Percentiles rank a stretch among this genome's conserved stretches.
Evolutionary conservation across 192 early-diverging fungal genomes (phyloP).

Genomic region (Chytriomyces confervae): DNA sequence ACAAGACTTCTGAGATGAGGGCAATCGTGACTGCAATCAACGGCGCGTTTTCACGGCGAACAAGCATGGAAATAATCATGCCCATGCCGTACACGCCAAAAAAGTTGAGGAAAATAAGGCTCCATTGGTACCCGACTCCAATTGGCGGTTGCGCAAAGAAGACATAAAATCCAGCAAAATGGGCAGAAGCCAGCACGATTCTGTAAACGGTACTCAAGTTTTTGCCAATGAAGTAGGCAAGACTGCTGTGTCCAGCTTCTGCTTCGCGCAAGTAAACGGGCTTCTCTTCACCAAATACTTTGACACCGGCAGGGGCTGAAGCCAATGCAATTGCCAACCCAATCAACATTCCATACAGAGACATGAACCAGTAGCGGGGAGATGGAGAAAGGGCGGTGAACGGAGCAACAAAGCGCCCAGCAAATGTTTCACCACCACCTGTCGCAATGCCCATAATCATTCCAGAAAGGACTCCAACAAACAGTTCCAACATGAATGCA

Average conservation of each 20-base stretch:
- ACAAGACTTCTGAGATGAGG: slow-evolving; percentile 39
- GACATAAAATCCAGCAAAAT: slow-evolving; percentile 38
- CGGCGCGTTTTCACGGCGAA: slow-evolving; percentile 40
- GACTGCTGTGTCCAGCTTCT: slow-evolving; percentile 47
- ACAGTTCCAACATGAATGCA: slow-evolving; percentile 45
- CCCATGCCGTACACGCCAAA: slow-evolving; percentile 42
- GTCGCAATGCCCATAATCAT: slow-evolving; percentile 37
- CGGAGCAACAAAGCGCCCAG: neutral
- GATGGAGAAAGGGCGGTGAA: slow-evolving; percentile 26
- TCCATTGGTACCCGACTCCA: slow-evolving; percentile 25
- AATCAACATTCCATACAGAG: slow-evolving; percentile 40
- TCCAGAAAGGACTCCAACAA: slow-evolving; percentile 48
- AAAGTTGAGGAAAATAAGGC: slow-evolving; percentile 42
- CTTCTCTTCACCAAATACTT: slow-evolving; percentile 57
- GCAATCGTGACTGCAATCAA: slow-evolving; percentile 37
- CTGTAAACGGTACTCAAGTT: slow-evolving; percentile 37
- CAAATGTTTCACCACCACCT: slow-evolving; percentile 2
- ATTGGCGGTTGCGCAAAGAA: slow-evolving; percentile 38
- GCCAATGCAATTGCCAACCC: slow-evolving; percentile 48
- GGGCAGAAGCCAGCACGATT: slow-evolving; percentile 37
- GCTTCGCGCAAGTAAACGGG: slow-evolving; percentile 55
- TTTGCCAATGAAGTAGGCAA: slow-evolving; percentile 42
- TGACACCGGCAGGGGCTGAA: slow-evolving; percentile 52
- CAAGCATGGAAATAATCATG: slow-evolving; percentile 40
- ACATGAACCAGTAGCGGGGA: slow-evolving; percentile 31